A percentile compares a stretch with the other conserved stretches of the same genome.
Conservation (phyloP, 306 rosid genomes). For the Cucumis hystrix region DNA sequence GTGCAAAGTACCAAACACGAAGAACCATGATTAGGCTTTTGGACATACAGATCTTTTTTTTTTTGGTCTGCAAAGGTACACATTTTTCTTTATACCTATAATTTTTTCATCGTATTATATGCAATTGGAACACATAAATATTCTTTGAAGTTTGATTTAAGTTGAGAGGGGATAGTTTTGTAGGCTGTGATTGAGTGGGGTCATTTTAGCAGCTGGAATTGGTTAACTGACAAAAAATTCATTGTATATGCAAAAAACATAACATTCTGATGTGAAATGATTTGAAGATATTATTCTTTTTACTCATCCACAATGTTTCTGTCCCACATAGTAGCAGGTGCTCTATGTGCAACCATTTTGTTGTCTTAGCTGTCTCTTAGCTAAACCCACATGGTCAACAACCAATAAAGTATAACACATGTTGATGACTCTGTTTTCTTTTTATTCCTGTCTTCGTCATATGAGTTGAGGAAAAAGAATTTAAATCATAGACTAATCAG, state of each 20-base stretch:
- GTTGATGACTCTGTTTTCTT: constrained; percentile 4
- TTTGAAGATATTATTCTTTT: constrained; percentile 2
- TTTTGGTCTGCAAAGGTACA: constrained; percentile 9
- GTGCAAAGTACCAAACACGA: constrained; percentile 48
- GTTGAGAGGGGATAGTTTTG: constrained; percentile 2
- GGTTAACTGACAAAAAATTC: constrained; percentile 7
- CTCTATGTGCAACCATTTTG: constrained; percentile 6
- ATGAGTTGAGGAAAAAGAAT: not conserved
- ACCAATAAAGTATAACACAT: constrained; percentile 6
- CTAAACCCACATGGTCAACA: constrained; percentile 6
- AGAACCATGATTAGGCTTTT: constrained; percentile 7
- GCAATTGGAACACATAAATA: constrained; percentile 2
- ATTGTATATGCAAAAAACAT: constrained; percentile 21
- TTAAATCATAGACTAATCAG: not conserved
- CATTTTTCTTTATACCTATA: constrained; percentile 28
- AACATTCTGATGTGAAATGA: not conserved
- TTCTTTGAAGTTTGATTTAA: constrained; percentile 15
- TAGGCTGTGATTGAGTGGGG: constrained; percentile 6
- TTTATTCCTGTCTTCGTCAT: not conserved
- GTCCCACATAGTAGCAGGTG: not conserved
- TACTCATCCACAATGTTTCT: not conserved
- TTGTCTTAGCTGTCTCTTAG: constrained; percentile 9
- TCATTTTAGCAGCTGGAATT: constrained; percentile 6
- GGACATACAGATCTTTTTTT: not conserved
- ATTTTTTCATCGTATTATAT: constrained; percentile 18